phyloP scores from a whole-genome alignment of 78 protist species.

The slime mould (Dictyostelium discoideum) region dicty_2.7 NC_007091.3:4330501-4331000 shows the following conservation, averaged over 20 bases:
- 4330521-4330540: neutral
- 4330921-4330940: neutral
- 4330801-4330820: neutral
- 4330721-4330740: neutral
- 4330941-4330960: neutral
- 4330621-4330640: neutral
- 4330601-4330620: neutral
- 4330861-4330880: neutral
- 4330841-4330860: neutral
- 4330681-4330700: neutral
- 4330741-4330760: neutral
- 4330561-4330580: neutral
- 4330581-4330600: conserved; percentile 3
- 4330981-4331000: neutral
- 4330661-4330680: neutral
- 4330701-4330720: neutral
- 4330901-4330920: neutral
- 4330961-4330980: neutral
- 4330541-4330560: neutral
- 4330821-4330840: neutral
- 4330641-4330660: neutral
- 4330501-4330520: neutral
- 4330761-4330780: neutral
- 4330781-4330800: neutral
- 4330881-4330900: conserved; percentile 6